Evolutionary conservation across 345 rosid genomes (phyloP), one percentile per base, ranked within the genome.

Genomic region (Excoecaria cochinchinensis): DNA sequence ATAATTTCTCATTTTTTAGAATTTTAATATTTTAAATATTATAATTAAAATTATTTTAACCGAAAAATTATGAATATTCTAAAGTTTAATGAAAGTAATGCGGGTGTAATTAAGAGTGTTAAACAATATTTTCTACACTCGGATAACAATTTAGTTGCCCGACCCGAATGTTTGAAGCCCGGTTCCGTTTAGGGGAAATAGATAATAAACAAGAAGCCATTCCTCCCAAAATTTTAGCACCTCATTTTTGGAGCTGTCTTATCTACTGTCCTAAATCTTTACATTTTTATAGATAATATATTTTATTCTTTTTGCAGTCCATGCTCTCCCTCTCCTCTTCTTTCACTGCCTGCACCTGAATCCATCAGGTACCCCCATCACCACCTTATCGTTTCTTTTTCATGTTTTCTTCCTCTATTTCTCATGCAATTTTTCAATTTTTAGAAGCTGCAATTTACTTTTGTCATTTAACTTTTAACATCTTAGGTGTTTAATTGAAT

Each of bases 151-250:
- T n/a, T 31, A 31, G 48, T 44, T 44, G 10, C 10, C 48, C 48
- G 48, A 44, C 48, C 48, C 48, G 48, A 44, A 4, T 44, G 48
- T 44, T 6, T 17, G 58, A 15, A 53, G 5, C 1, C 31, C 31
- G 1, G 31, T 31, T 31, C 31, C 31, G 2, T 31, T 31, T 31
- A 31, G 31, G 31, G 31, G 31, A 31, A 31, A 31, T n/a, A 39
- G 11, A 36, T 19, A 2, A n/a, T 3, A 21, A 71, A 71, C 3
- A 44, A 42, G 40, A 8, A 72, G 31, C 16, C 25, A 39, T 1
- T 71, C 57, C 38, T 52, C 60, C 36, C 36, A 16, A 69, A 69
- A 51, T 40, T 47, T 72, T 42, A 72, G 67, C 71, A 47, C 75
- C 75, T 72, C 75, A 46, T 0, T 22, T 47, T 17, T 46, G 17